Conservation (phyloP, 164 flowering plant species). For the Litsea cubeba region DNA sequence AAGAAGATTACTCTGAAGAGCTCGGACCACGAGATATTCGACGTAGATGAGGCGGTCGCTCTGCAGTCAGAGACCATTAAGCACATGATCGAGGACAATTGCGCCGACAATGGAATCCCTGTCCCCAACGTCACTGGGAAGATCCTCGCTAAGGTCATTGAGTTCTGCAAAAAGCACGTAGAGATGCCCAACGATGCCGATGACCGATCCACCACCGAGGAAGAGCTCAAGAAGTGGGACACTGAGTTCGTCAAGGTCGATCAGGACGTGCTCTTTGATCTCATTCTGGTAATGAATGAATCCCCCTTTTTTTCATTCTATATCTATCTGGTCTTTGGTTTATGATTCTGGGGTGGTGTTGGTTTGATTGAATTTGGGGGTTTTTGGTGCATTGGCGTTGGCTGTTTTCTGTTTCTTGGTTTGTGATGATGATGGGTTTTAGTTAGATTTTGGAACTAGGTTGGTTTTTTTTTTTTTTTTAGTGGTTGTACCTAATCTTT, state of each 20-base stretch:
- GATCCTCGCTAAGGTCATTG: constrained; percentile 75
- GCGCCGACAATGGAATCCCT: constrained; percentile 60
- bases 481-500: too few relatives aligned
- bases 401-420: too few relatives aligned
- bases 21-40: too few relatives aligned
- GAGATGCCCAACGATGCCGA: constrained; percentile 26
- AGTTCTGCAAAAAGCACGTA: constrained; percentile 72
- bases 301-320: background rate
- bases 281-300: constrained; percentile 15
- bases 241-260: constrained; percentile 23
- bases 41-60: too few relatives aligned
- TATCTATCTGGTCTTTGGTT: background rate
- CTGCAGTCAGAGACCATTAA: too few relatives aligned
- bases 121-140: constrained; percentile 63
- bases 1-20: too few relatives aligned
- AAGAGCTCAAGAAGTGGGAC: constrained; percentile 31
- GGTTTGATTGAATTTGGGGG: too few relatives aligned
- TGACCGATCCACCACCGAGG: constrained; percentile 18
- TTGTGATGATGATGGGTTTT: too few relatives aligned
- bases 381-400: too few relatives aligned
- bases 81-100: constrained; percentile 78
- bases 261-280: constrained; percentile 24
- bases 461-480: too few relatives aligned
- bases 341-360: too few relatives aligned
- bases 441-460: too few relatives aligned